Evolutionary conservation across 441 rosid genomes (phyloP).

Genomic region (Sinapis alba): DNA sequence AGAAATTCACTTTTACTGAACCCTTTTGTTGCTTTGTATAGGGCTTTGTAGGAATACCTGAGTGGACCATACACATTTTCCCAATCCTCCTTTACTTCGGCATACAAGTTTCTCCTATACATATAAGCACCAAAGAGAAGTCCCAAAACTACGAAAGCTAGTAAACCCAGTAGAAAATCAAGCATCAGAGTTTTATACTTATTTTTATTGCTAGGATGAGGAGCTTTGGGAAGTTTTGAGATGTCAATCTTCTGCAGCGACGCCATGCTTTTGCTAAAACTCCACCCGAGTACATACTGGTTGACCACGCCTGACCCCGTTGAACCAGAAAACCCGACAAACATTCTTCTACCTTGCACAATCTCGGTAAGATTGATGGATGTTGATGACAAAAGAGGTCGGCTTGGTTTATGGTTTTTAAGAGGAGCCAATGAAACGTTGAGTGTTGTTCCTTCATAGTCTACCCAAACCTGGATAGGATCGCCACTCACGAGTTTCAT

Average conservation of each 20-base stretch:
- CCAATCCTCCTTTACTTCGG: conserved; percentile 58
- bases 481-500: conserved; percentile 41
- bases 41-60: conserved; percentile 49
- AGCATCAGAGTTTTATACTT: conserved; percentile 1
- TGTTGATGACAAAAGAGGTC: conserved; percentile 37
- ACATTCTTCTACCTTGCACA: conserved; percentile 33
- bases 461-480: conserved; percentile 56
- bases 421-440: conserved; percentile 42
- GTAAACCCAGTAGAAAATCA: conserved; percentile 26
- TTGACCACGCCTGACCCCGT: conserved; percentile 27
- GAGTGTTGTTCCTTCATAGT: conserved; percentile 53
- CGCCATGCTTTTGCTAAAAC: conserved; percentile 35
- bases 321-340: conserved; percentile 40
- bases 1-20: conserved; percentile 46
- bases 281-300: conserved; percentile 41
- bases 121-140: conserved; percentile 30
- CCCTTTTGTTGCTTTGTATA: conserved; percentile 60
- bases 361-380: conserved; percentile 25
- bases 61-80: conserved; percentile 54
- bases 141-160: conserved; percentile 26
- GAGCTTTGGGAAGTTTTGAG: conserved; percentile 35
- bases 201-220: background rate
- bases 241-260: conserved; percentile 21
- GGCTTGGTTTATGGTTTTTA: conserved; percentile 26
- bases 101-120: conserved; percentile 32